Evolutionary conservation across 202 grass and related monocot species (phyloP), one percentile per base, ranked within the genome.

Genomic region (Schoenoplectus tabernaemontani): DNA sequence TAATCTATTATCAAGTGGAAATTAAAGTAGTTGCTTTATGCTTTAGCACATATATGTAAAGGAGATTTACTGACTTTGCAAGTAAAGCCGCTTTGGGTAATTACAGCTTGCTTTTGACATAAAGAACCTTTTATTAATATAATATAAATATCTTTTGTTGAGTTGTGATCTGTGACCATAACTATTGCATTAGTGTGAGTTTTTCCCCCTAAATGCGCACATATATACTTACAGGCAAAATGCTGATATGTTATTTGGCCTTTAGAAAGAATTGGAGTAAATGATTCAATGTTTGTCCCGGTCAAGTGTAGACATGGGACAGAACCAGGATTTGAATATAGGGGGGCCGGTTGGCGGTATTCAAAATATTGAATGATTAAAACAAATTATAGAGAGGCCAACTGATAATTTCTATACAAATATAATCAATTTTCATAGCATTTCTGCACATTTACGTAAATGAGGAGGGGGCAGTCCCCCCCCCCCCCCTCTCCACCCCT

Each of bases 1-100:
- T 28, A 57, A 50, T 65, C n/a, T n/a, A n/a, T n/a, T 50, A 47
- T 65, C 38, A 83, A 77, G 82, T 77, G 57, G 46, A 65, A 77
- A 41, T 77, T 56, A 77, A 65, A 67, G 39, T 56, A 33, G 42
- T 63, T 48, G 59, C 38, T 78, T 42, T 61, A 28, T 77, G 46
- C 82, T 54, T 65, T 53, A 53, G 17, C 17, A 42, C 57, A 8
- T 46, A 83, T 65, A 67, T 33, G 12, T 41, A 77, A 84, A 41
- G 59, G 57, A 59, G 59, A 68, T 64, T 64, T 43, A 79, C 57
- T 34, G 24, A 30, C 33, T 30, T 60, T 61, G 51, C 19, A 58
- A 16, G 4, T 43, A 79, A 79, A 63, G 77, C 38, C 26, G 16
- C 77, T 44, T 62, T 78, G 5, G 68, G 50, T 16, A n/a, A 51